Evolutionary conservation across 148 eudicot species (phyloP), one percentile per base, ranked within the genome.

Genomic region (Rhododendron williamsianum): DNA sequence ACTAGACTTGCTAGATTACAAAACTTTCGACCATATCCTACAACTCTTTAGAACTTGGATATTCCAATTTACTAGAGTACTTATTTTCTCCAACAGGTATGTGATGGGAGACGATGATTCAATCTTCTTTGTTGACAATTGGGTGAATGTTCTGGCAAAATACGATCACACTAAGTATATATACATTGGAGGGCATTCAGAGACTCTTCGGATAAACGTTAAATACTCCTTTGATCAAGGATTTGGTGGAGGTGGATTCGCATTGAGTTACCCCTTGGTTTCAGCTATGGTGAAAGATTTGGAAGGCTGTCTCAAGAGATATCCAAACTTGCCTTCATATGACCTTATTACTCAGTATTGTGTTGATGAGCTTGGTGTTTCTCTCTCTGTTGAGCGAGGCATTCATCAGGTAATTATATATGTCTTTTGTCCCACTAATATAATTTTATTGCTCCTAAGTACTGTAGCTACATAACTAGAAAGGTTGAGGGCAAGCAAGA

Each of bases 91-190:
- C 58, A 16, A 54, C 21, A 54, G 15, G 71, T 91, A 27, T 60
- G 88, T 91, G 27, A 86, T 90, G 89, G 87, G 83, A 4, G 92
- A 90, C 58, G 94, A 92, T 67, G 94, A 91, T 54, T 90, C 94
- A 0, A 78, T 91, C 38, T 54, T 91, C 33, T 89, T 92, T 56
- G 41, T 86, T 21, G 89, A 89, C 13, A 89, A 91, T 85, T 90
- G 91, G 88, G 89, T 92, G 1, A 77, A 87, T 30, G 87, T 90
- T 33, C 67, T 92, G 7, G 67, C 69, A 3, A 90, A 51, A 45
- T 91, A 91, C 81, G 92, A 92, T 83, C 92, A 92, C 79, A 90
- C 13, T 0, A 89, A 90, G 82, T 89, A 89, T 69, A 58, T 63
- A 21, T 92, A 92, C 73, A 84, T 90, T 19, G 93, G 92, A 33